These are phyloP conservation scores for Gossypium schwendimanii DNA, from an alignment of 441 rosid species.

Conservation along the genomic window DNA sequence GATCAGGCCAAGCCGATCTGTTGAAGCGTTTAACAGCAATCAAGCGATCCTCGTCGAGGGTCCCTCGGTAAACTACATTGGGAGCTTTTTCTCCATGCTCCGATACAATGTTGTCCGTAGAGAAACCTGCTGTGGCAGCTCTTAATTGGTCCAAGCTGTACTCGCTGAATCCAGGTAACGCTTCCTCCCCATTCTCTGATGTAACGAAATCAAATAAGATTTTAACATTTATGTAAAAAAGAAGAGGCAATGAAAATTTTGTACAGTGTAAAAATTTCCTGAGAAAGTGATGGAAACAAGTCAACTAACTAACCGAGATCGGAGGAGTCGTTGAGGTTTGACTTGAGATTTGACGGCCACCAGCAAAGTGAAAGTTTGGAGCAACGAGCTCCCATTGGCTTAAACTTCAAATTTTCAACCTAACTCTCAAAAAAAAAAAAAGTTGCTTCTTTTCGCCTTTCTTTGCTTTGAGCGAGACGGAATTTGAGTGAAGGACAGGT, in stretches of 20 bases:
- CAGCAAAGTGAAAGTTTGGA: conserved; percentile 85
- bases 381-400: conserved; percentile 82
- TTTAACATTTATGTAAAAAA: neutral
- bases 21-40: conserved; percentile 83
- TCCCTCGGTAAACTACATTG: conserved; percentile 79
- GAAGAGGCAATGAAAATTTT: conserved; percentile 11
- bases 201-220: conserved; percentile 7
- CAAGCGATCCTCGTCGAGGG: conserved; percentile 58
- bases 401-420: conserved; percentile 1
- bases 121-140: conserved; percentile 71
- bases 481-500: conserved; percentile 20
- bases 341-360: conserved; percentile 71
- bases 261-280: conserved; percentile 8
- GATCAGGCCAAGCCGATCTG: conserved; percentile 88
- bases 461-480: conserved; percentile 19
- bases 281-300: conserved; percentile 24
- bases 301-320: conserved; percentile 59
- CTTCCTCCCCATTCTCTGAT: conserved; percentile 56
- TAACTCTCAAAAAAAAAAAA: neutral
- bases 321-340: conserved; percentile 53
- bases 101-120: conserved; percentile 69
- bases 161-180: conserved; percentile 62
- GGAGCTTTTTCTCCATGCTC: conserved; percentile 97
- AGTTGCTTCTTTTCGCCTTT: neutral
- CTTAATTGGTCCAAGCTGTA: conserved; percentile 69